Base-by-base conservation (phyloP, 2,329 filamentous ascomycete genomes). In the Colletotrichum zoysiae region DNA sequence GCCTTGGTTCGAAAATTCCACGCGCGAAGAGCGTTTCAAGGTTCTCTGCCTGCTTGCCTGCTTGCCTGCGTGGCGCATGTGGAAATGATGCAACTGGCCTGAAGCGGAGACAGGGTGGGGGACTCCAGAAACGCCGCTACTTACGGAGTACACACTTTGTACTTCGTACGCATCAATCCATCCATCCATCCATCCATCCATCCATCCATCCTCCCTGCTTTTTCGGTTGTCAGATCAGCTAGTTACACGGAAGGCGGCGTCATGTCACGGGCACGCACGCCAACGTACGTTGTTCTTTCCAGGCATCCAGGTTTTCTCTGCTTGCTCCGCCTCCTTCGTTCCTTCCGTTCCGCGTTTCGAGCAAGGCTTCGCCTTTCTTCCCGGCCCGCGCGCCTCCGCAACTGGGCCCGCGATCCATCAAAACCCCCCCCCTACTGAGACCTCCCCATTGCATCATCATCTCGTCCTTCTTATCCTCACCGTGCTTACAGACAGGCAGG, bases 401-500 rank as follows among this genome's bases (percentile, higher is more conserved):
- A 63, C 58, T 48, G 65, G 65, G 59, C 51, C 65, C 35, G 58
- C 61, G 59, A 60, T 56, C 42, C 46, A 63, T 53, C n/a, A n/a
- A 63, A 38, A 40, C 14, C 51, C 50, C n/a, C 50, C n/a, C n/a
- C 46, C 26, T 46, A 38, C 57, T 35, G 65, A 59, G 35, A 63
- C 38, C 65, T 71, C 69, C 59, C 58, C 59, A 69, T 71, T 71
- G 65, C 69, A 69, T 71, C 69, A 71, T 71, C 51, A 35, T 40
- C 51, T 46, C 57, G 20, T 53, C 12, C 42, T 53, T 18, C 14
- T 51, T 56, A 5, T 48, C 26, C 26, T 26, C 26, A 26, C 26
- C 26, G 26, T 26, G 26, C 26, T 26, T 26, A 26, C 26, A 26
- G 26, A 3, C 26, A 26, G 26, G 26, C 3, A 26, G 26, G 2